phyloP scores from a whole-genome alignment of 2,329 filamentous ascomycete genomes.

The Zymoseptoria tritici region DNA sequence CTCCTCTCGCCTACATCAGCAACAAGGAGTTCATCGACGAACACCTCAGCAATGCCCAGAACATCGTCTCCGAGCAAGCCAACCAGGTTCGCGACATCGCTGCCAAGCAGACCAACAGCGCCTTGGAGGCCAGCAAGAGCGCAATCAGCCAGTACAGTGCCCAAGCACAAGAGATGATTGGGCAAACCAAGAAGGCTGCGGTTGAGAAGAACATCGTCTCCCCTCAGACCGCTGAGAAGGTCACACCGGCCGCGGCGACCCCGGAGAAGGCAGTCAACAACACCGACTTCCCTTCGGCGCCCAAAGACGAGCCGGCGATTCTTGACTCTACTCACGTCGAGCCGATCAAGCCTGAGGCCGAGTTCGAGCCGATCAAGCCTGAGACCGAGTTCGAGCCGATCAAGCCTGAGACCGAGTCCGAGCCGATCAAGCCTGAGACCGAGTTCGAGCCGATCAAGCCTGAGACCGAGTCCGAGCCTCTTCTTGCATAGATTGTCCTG shows the following conservation, averaged over 20 bases:
- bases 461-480: slow-evolving; percentile 10
- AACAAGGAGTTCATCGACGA: slow-evolving; percentile 58
- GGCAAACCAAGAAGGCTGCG: slow-evolving; percentile 30
- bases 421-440: slow-evolving; percentile 8
- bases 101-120: slow-evolving; percentile 52
- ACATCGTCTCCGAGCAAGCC: slow-evolving; percentile 51
- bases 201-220: slow-evolving; percentile 31
- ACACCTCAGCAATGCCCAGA: slow-evolving; percentile 48
- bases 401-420: slow-evolving; percentile 7
- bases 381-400: slow-evolving; percentile 7
- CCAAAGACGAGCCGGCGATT: slow-evolving; percentile 15
- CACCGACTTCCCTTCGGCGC: slow-evolving; percentile 18
- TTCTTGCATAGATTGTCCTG: slow-evolving; percentile 4
- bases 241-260: slow-evolving; percentile 8
- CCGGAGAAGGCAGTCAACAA: slow-evolving; percentile 12
- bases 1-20: slow-evolving; percentile 56
- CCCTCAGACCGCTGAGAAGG: slow-evolving; percentile 27
- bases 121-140: slow-evolving; percentile 50
- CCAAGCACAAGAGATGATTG: slow-evolving; percentile 53
- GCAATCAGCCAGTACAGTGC: slow-evolving; percentile 54
- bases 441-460: slow-evolving; percentile 8
- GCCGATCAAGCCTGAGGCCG: slow-evolving; percentile 8
- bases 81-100: slow-evolving; percentile 54
- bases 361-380: slow-evolving; percentile 11
- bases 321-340: slow-evolving; percentile 11